Percentiles rank a stretch among this genome's conserved stretches.
phyloP scores from a whole-genome alignment of 208 protist species.

The Acanthamoeba divionensis region DNA sequence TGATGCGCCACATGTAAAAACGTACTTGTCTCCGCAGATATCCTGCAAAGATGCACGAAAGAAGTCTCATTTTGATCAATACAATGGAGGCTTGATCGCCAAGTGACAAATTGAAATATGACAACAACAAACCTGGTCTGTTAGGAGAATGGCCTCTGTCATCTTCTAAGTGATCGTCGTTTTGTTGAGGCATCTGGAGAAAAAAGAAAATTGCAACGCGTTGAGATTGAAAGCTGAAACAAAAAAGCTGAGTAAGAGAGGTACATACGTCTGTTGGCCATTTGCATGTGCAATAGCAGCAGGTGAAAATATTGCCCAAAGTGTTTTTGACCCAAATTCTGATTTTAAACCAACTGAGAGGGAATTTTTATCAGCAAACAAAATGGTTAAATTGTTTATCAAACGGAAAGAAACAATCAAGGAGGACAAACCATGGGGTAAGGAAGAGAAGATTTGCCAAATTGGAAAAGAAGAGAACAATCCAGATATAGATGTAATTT shows the following conservation, averaged over 20 bases:
- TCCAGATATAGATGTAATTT: slow-evolving; percentile 43
- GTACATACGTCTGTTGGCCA: background rate
- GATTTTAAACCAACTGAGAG: slow-evolving; percentile 5
- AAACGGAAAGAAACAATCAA: background rate
- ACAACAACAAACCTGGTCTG: background rate
- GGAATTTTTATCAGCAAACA: background rate
- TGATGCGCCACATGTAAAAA: slow-evolving; percentile 55
- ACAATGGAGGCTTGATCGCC: background rate
- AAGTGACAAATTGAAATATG: background rate
- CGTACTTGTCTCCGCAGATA: slow-evolving; percentile 57
- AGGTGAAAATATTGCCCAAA: slow-evolving; percentile 15
- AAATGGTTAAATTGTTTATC: background rate
- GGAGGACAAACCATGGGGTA: background rate
- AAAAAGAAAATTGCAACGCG: background rate
- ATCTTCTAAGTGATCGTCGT: slow-evolving; percentile 27
- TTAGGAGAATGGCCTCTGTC: slow-evolving; percentile 61
- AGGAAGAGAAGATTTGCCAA: slow-evolving; percentile 60
- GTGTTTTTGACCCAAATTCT: slow-evolving; percentile 25
- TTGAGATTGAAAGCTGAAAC: background rate
- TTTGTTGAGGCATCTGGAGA: slow-evolving; percentile 1
- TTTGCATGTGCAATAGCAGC: slow-evolving; percentile 1
- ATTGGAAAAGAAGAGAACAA: slow-evolving; percentile 20
- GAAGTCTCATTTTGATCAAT: too few relatives aligned
- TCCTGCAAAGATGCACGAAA: background rate
- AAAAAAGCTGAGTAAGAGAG: background rate